Evolutionary conservation across 1,139 yeast genomes (phyloP), one percentile per base, ranked within the genome.

Genomic region (Maudiozyma humilis): DNA sequence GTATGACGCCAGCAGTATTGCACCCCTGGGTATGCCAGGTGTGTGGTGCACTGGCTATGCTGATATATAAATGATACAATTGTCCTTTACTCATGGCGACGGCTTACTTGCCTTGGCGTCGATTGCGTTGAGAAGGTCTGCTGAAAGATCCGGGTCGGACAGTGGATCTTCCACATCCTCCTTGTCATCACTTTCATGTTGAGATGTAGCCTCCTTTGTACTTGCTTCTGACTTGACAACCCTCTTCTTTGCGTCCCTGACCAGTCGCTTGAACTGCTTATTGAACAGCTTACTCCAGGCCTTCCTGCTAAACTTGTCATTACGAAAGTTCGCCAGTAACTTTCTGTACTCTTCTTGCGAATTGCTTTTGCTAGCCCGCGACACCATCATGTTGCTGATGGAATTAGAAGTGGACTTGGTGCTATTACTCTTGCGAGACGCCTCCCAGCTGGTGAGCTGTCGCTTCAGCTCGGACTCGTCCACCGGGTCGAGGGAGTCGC

Each of bases 361-460:
- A 18, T 52, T 48, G 2, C 49, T 45, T 30, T 50, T 50, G n/a
- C n/a, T n/a, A n/a, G n/a, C n/a, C 41, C 55, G 56, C 47, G 50
- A 51, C 43, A 46, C 45, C 49, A 54, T 53, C 42, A 47, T 10
- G 13, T 27, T 43, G 15, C 48, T 44, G 18, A 47, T 54, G 10
- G 59, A 48, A 20, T 57, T 56, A 2, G 51, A 46, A 32, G 54
- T 53, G 14, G 43, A 47, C 16, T 8, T 19, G 7, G 2, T 15
- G 14, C 10, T 31, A 8, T 48, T 46, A 29, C 46, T 49, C 40
- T 54, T 59, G 31, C 56, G 56, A 10, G 69, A 52, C 12, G 68
- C 59, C 54, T 89, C 96, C 95, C 96, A 85, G 52, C 76, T 77
- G 25, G 66, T 64, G 40, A 89, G 66, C 47, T 73, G 74, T 45